These are phyloP conservation scores for Penicillium verrucosum DNA, from an alignment of 2,329 filamentous ascomycete genomes.

Conservation along the genomic window DNA sequence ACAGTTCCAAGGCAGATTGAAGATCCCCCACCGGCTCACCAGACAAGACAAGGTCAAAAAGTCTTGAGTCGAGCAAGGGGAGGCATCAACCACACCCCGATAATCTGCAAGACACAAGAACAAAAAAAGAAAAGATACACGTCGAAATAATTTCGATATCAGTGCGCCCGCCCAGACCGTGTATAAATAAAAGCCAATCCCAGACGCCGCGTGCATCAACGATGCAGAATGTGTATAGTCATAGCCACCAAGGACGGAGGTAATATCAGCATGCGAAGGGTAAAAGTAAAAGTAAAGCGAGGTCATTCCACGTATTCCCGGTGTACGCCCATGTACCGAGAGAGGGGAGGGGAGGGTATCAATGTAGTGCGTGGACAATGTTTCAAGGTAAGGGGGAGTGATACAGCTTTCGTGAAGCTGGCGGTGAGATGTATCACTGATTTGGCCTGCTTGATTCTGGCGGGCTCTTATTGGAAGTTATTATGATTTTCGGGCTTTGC, in stretches of 20 bases:
- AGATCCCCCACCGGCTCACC: background rate
- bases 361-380: conserved; percentile 5
- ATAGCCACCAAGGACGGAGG: conserved; percentile 5
- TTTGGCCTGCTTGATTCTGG: background rate
- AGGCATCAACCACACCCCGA: background rate
- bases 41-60: background rate
- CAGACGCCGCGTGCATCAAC: conserved; percentile 15
- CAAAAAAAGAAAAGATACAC: conserved; percentile 1
- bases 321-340: background rate
- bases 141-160: background rate
- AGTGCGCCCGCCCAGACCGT: conserved; percentile 11
- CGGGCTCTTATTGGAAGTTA: background rate
- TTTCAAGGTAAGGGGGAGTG: background rate
- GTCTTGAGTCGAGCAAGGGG: background rate
- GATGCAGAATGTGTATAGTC: conserved; percentile 11
- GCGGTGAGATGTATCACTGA: background rate
- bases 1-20: conserved; percentile 6
- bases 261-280: conserved; percentile 16
- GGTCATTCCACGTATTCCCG: conserved; percentile 15
- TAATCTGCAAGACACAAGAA: conserved; percentile 12
- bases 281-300: conserved; percentile 1
- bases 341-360: conserved; percentile 1
- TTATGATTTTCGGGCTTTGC: conserved; percentile 28
- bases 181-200: conserved; percentile 6
- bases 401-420: background rate